Percentiles rank a stretch among this genome's conserved stretches.
Evolutionary conservation across 441 rosid genomes (phyloP).

Genomic region (Omphalea diandra): DNA sequence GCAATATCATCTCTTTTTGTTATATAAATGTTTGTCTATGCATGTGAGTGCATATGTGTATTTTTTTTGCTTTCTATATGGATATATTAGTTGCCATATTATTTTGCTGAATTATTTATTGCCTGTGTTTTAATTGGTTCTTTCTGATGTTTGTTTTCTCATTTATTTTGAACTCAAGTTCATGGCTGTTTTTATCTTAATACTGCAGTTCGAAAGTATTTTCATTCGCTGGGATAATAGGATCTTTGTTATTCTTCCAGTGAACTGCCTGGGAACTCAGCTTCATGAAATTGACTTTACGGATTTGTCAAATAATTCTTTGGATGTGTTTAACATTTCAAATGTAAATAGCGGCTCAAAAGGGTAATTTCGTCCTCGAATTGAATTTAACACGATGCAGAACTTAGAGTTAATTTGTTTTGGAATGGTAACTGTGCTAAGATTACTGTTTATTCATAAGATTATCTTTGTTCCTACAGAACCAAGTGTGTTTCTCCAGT

Average conservation of each 20-base stretch:
- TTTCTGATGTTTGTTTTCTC: constrained; percentile 11
- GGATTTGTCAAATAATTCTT: constrained; percentile 65
- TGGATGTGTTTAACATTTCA: constrained; percentile 85
- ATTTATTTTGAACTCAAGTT: constrained; percentile 21
- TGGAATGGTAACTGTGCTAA: background rate
- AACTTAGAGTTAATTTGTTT: constrained; percentile 16
- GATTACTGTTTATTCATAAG: background rate
- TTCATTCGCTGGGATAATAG: constrained; percentile 82
- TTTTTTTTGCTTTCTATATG: background rate
- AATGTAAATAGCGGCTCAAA: constrained; percentile 68
- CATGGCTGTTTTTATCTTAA: constrained; percentile 24
- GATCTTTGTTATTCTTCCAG: constrained; percentile 82
- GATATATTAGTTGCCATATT: background rate
- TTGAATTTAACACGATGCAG: constrained; percentile 1
- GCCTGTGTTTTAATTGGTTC: constrained; percentile 7
- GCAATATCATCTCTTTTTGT: background rate
- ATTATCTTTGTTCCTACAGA: background rate
- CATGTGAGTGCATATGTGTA: background rate
- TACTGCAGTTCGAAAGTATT: constrained; percentile 84
- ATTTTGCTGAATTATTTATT: constrained; percentile 1
- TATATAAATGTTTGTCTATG: background rate
- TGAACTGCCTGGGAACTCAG: constrained; percentile 71
- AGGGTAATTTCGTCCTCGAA: constrained; percentile 42
- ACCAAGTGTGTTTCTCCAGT: background rate
- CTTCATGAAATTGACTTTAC: constrained; percentile 59